Evolutionary conservation across 2,329 filamentous ascomycete species (phyloP), one percentile per base, ranked within the genome.

Genomic region (Fusarium austroafricanum): DNA sequence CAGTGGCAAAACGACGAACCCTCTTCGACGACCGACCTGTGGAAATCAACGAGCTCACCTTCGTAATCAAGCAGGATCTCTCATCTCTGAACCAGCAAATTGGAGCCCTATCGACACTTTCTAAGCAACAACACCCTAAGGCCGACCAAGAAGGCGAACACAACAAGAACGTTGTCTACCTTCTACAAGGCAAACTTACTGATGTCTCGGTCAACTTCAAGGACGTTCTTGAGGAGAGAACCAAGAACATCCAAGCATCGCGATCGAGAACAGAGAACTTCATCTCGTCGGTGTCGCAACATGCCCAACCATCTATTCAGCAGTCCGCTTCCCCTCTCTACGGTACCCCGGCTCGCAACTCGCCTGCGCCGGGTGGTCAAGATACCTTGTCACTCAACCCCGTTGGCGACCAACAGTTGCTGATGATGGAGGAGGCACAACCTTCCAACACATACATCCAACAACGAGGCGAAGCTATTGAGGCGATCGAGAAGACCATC

Each of bases 61-160:
- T 94, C 76, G 92, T 98, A 76, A 97, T 98, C 84, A 98, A 98
- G 82, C 95, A 98, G 83, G 95, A 98, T 75, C 87, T 98, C 52
- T 93, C 93, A 2, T 89, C 84, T 11, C 78, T 89, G 21, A 98
- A 97, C 80, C 89, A 93, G 71, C 92, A 97, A 76, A 98, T 98
- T 73, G 91, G 92, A 44, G 84, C 86, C 11, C 84, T 99, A n/a
- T 92, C 97, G 76, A 82, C 86, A 9, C 85, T 97, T 44, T 91
- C 93, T 15, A 87, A 90, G 54, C 87, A 92, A 61, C 90, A 94
- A 79, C 91, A 95, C 73, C 91, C 92, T 42, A 87, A 84, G 71
- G 84, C 82, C 67, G 88, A 87, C 71, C 94, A 97, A 76, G 93
- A 97, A 79, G 94, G 94, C 72, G 94, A 98, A 77, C 96, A 99